Evolutionary conservation across 2,329 filamentous ascomycete species (phyloP).

Genomic region (Alternaria incomplexa): DNA sequence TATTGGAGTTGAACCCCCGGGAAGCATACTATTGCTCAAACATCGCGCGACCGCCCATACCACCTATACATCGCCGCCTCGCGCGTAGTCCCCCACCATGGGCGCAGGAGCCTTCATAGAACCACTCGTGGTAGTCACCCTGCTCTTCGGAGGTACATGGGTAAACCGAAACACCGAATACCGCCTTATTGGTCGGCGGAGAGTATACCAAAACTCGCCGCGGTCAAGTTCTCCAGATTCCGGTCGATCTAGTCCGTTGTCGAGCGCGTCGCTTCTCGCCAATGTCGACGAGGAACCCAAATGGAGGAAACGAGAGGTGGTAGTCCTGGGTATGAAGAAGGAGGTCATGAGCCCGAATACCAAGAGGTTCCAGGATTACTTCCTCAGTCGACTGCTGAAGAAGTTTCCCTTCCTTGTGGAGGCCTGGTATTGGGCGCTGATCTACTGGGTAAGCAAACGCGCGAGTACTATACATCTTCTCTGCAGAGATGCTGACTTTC

Average conservation of each 20-base stretch:
- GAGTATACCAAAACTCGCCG: slow-evolving; percentile 28
- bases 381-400: slow-evolving; percentile 68
- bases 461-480: not conserved
- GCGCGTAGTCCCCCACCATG: slow-evolving; percentile 47
- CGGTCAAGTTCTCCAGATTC: slow-evolving; percentile 52
- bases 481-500: not conserved
- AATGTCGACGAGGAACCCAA: slow-evolving; percentile 48
- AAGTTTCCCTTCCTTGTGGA: slow-evolving; percentile 76
- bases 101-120: slow-evolving; percentile 65
- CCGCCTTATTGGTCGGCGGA: slow-evolving; percentile 40
- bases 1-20: not conserved
- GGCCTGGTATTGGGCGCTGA: slow-evolving; percentile 77
- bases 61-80: not conserved
- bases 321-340: slow-evolving; percentile 54
- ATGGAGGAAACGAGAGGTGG: slow-evolving; percentile 60
- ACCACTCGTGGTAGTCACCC: slow-evolving; percentile 65
- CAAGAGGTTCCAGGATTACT: slow-evolving; percentile 62
- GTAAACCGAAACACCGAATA: slow-evolving; percentile 61
- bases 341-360: slow-evolving; percentile 68
- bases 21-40: not conserved
- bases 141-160: slow-evolving; percentile 67
- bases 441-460: slow-evolving; percentile 70
- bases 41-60: not conserved
- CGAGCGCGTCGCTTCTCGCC: slow-evolving; percentile 52
- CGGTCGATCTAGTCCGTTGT: slow-evolving; percentile 48